phyloP scores from a whole-genome alignment of 129 eudicot species.

The Erigeron canadensis region DNA sequence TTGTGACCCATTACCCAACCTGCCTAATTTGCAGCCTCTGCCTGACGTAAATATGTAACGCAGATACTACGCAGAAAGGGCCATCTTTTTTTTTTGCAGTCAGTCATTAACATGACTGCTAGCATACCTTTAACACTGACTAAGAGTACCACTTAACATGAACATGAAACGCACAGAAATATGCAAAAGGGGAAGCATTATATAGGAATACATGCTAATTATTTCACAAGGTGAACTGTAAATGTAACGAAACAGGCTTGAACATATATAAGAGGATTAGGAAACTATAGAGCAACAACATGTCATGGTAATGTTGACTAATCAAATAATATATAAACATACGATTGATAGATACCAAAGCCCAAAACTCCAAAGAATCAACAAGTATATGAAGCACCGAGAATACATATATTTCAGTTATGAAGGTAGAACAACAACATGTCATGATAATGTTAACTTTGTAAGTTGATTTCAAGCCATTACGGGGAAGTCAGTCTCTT shows the following conservation, averaged over 20 bases:
- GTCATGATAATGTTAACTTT: conserved; percentile 46
- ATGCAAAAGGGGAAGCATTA: conserved; percentile 3
- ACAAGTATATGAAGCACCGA: too few relatives aligned
- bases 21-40: background rate
- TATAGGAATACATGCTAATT: background rate
- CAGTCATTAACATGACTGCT: background rate
- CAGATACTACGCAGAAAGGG: background rate
- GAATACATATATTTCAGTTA: too few relatives aligned
- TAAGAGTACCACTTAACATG: conserved; percentile 3
- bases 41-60: background rate
- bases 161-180: background rate
- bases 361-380: too few relatives aligned
- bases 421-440: too few relatives aligned
- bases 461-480: background rate
- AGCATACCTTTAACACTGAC: background rate
- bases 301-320: too few relatives aligned
- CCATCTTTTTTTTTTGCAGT: background rate
- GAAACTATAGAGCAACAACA: background rate
- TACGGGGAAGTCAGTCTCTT: background rate
- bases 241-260: background rate
- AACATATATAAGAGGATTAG: background rate
- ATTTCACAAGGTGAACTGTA: background rate
- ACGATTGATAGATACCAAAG: too few relatives aligned
- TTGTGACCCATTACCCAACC: conserved; percentile 1
- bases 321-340: too few relatives aligned